Evolutionary conservation across 495 filamentous ascomycete species (phyloP), one percentile per base, ranked within the genome.

Genomic region (Hypomontagnella submonticulosa): DNA sequence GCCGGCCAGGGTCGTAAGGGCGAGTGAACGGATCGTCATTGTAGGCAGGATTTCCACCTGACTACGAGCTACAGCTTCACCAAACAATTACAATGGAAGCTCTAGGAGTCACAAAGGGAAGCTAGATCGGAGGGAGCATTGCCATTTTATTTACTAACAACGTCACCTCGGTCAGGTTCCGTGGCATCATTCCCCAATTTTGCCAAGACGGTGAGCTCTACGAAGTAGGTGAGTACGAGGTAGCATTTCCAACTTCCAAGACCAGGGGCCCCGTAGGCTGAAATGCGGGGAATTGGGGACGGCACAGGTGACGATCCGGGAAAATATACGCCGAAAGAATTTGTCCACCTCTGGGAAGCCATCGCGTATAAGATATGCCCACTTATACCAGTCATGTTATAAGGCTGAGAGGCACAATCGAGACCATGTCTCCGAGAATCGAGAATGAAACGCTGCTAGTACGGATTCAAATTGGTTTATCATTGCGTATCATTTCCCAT

Each of bases 241-340:
- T 69, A 63, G 55, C 50, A 69, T 69, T 60, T 34, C 48, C 32
- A 56, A 50, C 20, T 38, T 41, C 53, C 41, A 54, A 55, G 41
- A 19, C 40, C 12, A 11, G 37, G 57, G 33, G 41, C 32, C 16
- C 41, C 10, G 9, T 34, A 40, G 52, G 19, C 48, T 12, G n/a
- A 4, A 48, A 27, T 56, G 57, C 63, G 63, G 64, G 59, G 47
- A 58, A 59, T 52, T 41, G 51, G 57, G 65, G 56, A 64, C 34
- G 41, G 56, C 51, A 46, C 42, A 42, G 59, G 48, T 62, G 66
- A 66, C 44, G 62, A 66, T 66, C 57, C 69, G 66, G 69, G 54
- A 46, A 57, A 66, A 60, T 46, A 79, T 57, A 56, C 52, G 46
- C 46, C 76, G 64, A 67, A 54, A 23, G 10, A 42, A 46, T 58